phyloP scores from a whole-genome alignment of 768 basidiomycete species.

The Lactarius trivialis region DNA sequence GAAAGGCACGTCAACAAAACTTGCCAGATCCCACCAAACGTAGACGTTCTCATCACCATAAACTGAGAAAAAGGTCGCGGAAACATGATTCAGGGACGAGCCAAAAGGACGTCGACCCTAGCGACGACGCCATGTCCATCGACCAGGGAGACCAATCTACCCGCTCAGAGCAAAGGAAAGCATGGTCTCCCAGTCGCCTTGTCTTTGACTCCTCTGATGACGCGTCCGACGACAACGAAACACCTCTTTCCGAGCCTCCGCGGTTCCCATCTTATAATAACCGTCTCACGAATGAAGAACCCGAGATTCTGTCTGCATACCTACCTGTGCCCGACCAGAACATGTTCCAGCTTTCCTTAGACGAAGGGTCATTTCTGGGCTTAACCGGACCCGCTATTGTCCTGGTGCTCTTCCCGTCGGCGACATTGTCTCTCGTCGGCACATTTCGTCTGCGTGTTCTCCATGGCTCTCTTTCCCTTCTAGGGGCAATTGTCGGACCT shows the following conservation, averaged over 20 bases:
- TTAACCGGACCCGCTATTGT: conserved; percentile 32
- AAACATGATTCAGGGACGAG: conserved; percentile 22
- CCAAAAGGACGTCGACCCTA: conserved; percentile 27
- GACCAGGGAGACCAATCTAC: conserved; percentile 14
- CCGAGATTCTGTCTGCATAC: conserved; percentile 43
- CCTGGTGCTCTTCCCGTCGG: conserved; percentile 39
- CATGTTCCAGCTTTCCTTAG: conserved; percentile 37
- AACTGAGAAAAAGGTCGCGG: conserved; percentile 28
- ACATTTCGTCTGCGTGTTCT: conserved; percentile 55
- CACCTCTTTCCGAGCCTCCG: conserved; percentile 31
- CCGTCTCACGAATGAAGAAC: conserved; percentile 12
- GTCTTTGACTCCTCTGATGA: conserved; percentile 30
- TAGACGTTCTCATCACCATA: conserved; percentile 30
- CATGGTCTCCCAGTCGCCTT: conserved; percentile 57
- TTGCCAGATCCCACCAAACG: conserved; percentile 33
- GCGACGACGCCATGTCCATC: conserved; percentile 25
- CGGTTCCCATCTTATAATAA: not conserved
- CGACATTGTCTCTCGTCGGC: conserved; percentile 66
- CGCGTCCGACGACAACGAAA: conserved; percentile 9
- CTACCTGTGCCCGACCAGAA: conserved; percentile 40
- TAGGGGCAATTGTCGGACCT: conserved; percentile 45
- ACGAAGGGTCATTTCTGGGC: conserved; percentile 33
- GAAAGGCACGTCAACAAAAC: conserved; percentile 46
- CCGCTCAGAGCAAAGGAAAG: conserved; percentile 27
- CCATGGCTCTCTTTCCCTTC: conserved; percentile 50